These are phyloP conservation scores for Chaetomium olivaceum DNA, from an alignment of 2,329 filamentous ascomycete species.

Conservation along the genomic window DNA sequence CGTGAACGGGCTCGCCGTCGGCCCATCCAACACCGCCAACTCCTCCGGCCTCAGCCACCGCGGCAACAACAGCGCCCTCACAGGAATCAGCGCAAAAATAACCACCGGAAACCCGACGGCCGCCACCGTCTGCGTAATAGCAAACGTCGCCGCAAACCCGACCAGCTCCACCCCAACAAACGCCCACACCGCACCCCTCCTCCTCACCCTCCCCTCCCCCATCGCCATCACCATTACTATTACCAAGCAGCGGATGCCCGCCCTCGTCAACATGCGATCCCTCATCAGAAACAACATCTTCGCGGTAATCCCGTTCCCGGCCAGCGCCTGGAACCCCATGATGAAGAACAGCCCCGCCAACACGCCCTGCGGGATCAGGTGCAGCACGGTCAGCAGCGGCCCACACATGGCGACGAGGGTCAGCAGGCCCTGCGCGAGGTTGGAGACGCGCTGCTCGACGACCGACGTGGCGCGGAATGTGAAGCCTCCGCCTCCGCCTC, in stretches of 20 bases:
- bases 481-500: constrained; percentile 56
- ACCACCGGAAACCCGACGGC: constrained; percentile 79
- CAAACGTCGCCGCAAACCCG: constrained; percentile 76
- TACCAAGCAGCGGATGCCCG: constrained; percentile 54
- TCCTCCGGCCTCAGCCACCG: constrained; percentile 61
- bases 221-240: constrained; percentile 38
- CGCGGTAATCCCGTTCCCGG: constrained; percentile 73
- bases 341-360: constrained; percentile 81
- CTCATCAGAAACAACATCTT: constrained; percentile 71
- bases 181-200: constrained; percentile 64
- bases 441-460: constrained; percentile 77
- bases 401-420: constrained; percentile 78
- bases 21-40: constrained; percentile 65
- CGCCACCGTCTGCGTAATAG: constrained; percentile 77
- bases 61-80: constrained; percentile 65
- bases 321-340: constrained; percentile 78
- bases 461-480: constrained; percentile 58
- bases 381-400: constrained; percentile 70
- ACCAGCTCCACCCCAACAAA: constrained; percentile 70
- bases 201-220: constrained; percentile 46
- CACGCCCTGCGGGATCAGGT: constrained; percentile 77
- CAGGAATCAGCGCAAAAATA: constrained; percentile 68
- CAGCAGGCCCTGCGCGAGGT: constrained; percentile 74
- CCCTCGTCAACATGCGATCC: constrained; percentile 63
- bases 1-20: constrained; percentile 72